Conservation (phyloP, 2,329 filamentous ascomycete genomes). For the Fusarium sp. region DNA sequence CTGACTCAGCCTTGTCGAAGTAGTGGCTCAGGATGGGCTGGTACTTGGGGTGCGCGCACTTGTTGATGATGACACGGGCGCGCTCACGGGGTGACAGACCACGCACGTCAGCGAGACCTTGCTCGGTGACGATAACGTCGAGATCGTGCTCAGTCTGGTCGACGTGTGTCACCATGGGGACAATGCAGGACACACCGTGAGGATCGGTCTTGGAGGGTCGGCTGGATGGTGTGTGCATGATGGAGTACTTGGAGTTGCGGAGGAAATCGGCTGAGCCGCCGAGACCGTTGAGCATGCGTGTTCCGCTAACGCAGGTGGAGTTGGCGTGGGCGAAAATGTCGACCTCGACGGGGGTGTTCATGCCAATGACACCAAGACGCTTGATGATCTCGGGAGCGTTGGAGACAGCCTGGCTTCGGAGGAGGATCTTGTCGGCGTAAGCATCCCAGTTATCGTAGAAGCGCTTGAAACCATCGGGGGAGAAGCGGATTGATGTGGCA, state of each 20-base stretch:
- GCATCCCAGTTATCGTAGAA: slow-evolving; percentile 88
- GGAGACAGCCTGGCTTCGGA: slow-evolving; percentile 87
- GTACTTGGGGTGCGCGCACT: slow-evolving; percentile 89
- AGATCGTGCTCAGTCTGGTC: slow-evolving; percentile 95
- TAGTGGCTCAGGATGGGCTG: slow-evolving; percentile 84
- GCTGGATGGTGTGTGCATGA: slow-evolving; percentile 91
- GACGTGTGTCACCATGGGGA: slow-evolving; percentile 93
- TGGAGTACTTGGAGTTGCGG: slow-evolving; percentile 81
- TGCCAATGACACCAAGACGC: slow-evolving; percentile 86
- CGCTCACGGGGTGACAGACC: slow-evolving; percentile 83
- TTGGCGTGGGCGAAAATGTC: slow-evolving; percentile 96
- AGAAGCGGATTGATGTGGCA: slow-evolving; percentile 90
- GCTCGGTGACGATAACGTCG: slow-evolving; percentile 82
- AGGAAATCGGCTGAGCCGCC: slow-evolving; percentile 87
- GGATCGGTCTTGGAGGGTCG: slow-evolving; percentile 85
- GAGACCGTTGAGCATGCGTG: slow-evolving; percentile 86
- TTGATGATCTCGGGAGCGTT: slow-evolving; percentile 93
- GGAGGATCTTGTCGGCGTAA: slow-evolving; percentile 83
- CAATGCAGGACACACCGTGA: slow-evolving; percentile 84
- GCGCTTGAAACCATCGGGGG: slow-evolving; percentile 87
- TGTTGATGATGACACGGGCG: slow-evolving; percentile 84
- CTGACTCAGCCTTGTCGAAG: slow-evolving; percentile 85
- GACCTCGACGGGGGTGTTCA: slow-evolving; percentile 95
- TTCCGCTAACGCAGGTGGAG: slow-evolving; percentile 88
- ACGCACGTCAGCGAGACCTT: slow-evolving; percentile 85